Evolutionary conservation across 345 rosid genomes (phyloP).

Genomic region (Schrenkiella parvula): DNA sequence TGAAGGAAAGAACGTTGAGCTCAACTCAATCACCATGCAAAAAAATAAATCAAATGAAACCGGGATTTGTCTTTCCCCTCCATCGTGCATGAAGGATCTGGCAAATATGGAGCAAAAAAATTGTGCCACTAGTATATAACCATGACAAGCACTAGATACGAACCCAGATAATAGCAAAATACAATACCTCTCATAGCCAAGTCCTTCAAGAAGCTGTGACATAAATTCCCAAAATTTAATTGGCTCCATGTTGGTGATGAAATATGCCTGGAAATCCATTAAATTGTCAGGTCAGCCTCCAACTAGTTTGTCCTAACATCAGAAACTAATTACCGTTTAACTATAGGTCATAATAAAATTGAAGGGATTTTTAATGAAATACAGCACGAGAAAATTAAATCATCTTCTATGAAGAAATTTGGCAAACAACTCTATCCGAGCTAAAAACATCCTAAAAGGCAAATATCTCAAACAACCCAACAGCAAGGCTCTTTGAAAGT

Average conservation of each 20-base stretch:
- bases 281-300: neutral
- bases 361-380: neutral
- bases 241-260: constrained; percentile 88
- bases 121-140: neutral
- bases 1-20: neutral
- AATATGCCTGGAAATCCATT: constrained; percentile 67
- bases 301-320: constrained; percentile 1
- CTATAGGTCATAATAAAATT: too few relatives aligned
- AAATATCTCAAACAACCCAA: neutral
- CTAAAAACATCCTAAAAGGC: neutral
- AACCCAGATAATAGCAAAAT: constrained; percentile 2
- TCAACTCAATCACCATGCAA: constrained; percentile 6
- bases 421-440: neutral
- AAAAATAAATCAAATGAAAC: neutral
- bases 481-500: neutral
- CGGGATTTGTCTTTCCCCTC: neutral
- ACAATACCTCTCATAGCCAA: constrained; percentile 82
- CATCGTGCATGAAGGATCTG: neutral
- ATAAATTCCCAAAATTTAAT: constrained; percentile 92
- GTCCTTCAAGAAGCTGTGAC: constrained; percentile 68
- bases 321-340: too few relatives aligned
- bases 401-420: neutral
- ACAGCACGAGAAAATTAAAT: neutral
- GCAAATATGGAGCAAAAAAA: neutral
- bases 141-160: neutral